Evolutionary conservation across 73 alveolate species (phyloP).

Genomic region (Durusdinium trenchii): DNA sequence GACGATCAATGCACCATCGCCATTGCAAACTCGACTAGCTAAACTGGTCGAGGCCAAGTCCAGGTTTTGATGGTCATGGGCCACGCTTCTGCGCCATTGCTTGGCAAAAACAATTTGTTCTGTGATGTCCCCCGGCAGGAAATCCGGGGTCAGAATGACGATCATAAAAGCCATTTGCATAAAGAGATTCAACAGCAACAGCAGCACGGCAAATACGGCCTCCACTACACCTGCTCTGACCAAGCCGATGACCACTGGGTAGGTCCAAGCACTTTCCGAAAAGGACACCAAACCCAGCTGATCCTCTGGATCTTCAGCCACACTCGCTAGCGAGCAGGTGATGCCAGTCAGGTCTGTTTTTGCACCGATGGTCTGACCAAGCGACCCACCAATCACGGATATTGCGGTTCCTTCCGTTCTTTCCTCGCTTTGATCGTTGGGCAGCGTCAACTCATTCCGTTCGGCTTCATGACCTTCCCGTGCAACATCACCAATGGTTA

Average conservation of each 20-base stretch:
- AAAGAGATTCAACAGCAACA: background rate
- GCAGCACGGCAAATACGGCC: slow-evolving; percentile 13
- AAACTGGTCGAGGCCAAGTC: background rate
- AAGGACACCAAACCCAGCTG: background rate
- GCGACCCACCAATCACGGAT: background rate
- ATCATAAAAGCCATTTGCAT: background rate
- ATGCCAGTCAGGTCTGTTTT: background rate
- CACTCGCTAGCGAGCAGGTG: background rate
- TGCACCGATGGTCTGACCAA: background rate
- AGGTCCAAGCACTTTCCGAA: slow-evolving; percentile 34
- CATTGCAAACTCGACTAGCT: slow-evolving; percentile 27
- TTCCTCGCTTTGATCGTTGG: too few relatives aligned
- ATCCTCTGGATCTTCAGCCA: background rate
- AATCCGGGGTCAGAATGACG: slow-evolving; percentile 6
- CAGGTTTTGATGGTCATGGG: background rate
- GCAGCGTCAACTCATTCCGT: too few relatives aligned
- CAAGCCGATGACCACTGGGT: slow-evolving; percentile 37
- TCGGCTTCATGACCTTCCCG: too few relatives aligned
- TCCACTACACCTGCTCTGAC: slow-evolving; percentile 6
- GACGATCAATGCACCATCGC: slow-evolving; percentile 28
- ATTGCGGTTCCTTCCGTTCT: background rate
- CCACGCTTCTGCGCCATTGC: slow-evolving; percentile 41
- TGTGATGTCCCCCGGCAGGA: background rate
- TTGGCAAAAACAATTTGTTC: background rate
- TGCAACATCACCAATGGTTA: background rate